Percentiles rank a stretch among this genome's conserved stretches.
Evolutionary conservation across 78 protist species (phyloP).

Genomic region (Dictyostelium firmibasis): DNA sequence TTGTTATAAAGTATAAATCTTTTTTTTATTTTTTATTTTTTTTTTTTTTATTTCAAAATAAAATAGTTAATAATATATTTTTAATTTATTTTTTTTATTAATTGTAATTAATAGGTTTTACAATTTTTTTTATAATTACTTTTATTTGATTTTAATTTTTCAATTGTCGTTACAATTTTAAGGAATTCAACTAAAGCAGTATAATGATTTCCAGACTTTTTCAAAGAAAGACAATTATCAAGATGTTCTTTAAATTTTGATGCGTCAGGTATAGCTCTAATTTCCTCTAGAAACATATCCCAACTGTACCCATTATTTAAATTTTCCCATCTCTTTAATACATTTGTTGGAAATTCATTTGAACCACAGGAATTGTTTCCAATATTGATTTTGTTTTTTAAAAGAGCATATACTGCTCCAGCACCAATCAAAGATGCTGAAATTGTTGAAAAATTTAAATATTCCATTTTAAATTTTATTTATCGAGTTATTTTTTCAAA

Average conservation of each 20-base stretch:
- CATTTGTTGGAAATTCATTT: background rate
- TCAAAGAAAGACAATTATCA: background rate
- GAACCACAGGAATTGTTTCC: background rate
- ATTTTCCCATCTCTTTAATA: slow-evolving; percentile 17
- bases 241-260: background rate
- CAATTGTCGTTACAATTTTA: background rate
- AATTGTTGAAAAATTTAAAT: background rate
- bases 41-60: background rate
- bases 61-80: background rate
- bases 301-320: background rate
- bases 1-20: slow-evolving; percentile 2
- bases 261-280: background rate
- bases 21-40: background rate
- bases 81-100: background rate
- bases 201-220: slow-evolving; percentile 1
- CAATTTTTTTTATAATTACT: slow-evolving; percentile 5
- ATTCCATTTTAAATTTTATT: background rate
- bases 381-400: background rate
- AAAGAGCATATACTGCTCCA: background rate
- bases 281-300: background rate
- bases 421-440: background rate
- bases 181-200: background rate
- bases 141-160: background rate
- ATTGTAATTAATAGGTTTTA: background rate
- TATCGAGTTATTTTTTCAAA: no score